Evolutionary conservation across 2,329 filamentous ascomycete genomes (phyloP).

Genomic region (Diplodia mutila): DNA sequence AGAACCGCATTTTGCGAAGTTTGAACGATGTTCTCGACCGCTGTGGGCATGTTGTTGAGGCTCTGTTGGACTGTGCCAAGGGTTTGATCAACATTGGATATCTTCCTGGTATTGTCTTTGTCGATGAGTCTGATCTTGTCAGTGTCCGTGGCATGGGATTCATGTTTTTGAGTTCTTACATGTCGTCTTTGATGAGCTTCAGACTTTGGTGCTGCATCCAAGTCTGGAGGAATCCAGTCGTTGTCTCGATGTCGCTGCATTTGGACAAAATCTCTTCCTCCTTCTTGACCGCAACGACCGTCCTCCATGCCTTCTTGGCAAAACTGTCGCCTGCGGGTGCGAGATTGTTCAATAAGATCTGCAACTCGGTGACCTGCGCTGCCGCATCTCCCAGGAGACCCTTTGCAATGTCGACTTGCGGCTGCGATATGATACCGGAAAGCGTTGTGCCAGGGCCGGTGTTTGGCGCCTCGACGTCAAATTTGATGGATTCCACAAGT

Average conservation of each 20-base stretch:
- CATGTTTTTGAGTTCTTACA: neutral
- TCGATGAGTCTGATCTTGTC: neutral
- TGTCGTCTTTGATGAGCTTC: neutral
- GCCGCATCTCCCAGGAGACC: neutral
- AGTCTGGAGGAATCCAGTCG: neutral
- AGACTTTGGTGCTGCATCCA: neutral
- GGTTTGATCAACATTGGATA: neutral
- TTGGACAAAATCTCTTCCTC: neutral
- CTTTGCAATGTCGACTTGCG: neutral
- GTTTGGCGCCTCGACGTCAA: neutral
- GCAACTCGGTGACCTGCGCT: neutral
- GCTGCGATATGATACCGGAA: neutral
- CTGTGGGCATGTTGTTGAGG: neutral
- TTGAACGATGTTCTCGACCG: neutral
- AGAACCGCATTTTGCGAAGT: neutral
- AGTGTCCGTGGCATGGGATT: neutral
- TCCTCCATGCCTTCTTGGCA: neutral
- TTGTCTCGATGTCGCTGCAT: neutral
- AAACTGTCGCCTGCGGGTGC: neutral
- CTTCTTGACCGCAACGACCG: neutral
- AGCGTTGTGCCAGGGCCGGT: neutral
- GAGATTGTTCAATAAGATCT: neutral
- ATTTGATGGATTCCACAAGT: neutral
- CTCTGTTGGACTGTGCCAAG: neutral
- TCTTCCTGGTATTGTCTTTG: neutral